Evolutionary conservation across 345 rosid genomes (phyloP), one percentile per base, ranked within the genome.

Genomic region (Acer campestre): DNA sequence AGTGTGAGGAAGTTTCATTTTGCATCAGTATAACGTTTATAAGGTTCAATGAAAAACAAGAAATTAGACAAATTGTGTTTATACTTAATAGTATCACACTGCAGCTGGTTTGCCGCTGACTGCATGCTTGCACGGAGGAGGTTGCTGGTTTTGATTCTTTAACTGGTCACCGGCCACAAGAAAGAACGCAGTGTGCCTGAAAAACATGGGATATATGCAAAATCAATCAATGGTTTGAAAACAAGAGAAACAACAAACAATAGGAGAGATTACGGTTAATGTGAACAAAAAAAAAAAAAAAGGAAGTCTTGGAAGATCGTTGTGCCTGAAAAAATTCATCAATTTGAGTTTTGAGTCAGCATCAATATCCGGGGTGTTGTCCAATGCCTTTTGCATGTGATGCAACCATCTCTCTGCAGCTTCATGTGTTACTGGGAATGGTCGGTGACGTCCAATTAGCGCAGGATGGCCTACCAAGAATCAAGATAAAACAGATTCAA

Each of bases 121-220:
- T 0, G 44, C 86, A 29, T 88, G 94, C 84, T 90, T 89, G 68
- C 93, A 92, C 23, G 84, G 84, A 62, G 75, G 75, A 62, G 75
- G 75, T 77, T 67, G 84, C 63, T 81, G 88, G 74, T 77, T 86
- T 75, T 84, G 89, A 76, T 84, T 85, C 89, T 94, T 91, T 89
- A 94, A 68, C 81, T 94, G 93, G 76, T 94, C 85, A 55, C 97
- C 98, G 48, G 98, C 97, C 78, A 94, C 98, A 42, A 94, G 97
- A 83, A 92, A 92, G 88, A 89, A 92, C 3, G 98, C 96, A 0
- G 97, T 92, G 83, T 92, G 98, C 88, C 98, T 92, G 86, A 70
- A 73, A 75, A 64, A 62, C 77, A 74, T 5, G 74, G 25, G 40
- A 75, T 8, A 25, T 25, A 14, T 0, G 49, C 20, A 40, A 31